Evolutionary conservation across 129 eudicot species (phyloP).

Genomic region (Lonicera japonica): DNA sequence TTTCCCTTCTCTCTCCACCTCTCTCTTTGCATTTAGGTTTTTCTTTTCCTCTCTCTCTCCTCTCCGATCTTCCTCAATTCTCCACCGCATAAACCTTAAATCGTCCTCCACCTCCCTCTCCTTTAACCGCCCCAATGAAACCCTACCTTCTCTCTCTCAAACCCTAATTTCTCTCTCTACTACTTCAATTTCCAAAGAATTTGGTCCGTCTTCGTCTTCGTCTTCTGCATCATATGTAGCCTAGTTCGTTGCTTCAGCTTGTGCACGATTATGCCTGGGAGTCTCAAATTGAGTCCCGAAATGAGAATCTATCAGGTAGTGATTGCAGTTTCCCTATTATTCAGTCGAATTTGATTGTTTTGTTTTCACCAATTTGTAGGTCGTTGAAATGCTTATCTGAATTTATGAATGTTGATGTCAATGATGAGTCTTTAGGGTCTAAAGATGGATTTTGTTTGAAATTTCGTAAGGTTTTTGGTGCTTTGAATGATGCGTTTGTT

Average conservation of each 20-base stretch:
- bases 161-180: conserved; percentile 32
- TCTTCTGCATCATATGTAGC: conserved; percentile 27
- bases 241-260: conserved; percentile 52
- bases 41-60: conserved; percentile 66
- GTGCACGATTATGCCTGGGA: conserved; percentile 69
- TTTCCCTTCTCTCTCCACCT: conserved; percentile 34
- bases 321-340: conserved; percentile 6
- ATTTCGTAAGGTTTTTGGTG: conserved; percentile 36
- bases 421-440: conserved; percentile 11
- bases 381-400: conserved; percentile 34
- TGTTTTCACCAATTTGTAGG: conserved; percentile 57
- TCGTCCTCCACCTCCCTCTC: conserved; percentile 38
- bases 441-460: conserved; percentile 15
- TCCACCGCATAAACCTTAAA: conserved; percentile 39
- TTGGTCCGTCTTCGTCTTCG: background rate
- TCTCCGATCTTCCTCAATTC: conserved; percentile 49
- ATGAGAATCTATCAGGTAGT: conserved; percentile 27
- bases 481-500: conserved; percentile 39
- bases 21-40: conserved; percentile 53
- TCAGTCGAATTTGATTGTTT: conserved; percentile 59
- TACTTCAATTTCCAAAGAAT: background rate
- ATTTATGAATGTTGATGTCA: conserved; percentile 36
- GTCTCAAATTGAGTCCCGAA: conserved; percentile 25
- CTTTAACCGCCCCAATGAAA: conserved; percentile 37
- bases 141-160: conserved; percentile 34